Percentiles rank a stretch among this genome's conserved stretches.
Conservation (phyloP, 345 rosid species). For the Melaleuca alternifolia region DNA sequence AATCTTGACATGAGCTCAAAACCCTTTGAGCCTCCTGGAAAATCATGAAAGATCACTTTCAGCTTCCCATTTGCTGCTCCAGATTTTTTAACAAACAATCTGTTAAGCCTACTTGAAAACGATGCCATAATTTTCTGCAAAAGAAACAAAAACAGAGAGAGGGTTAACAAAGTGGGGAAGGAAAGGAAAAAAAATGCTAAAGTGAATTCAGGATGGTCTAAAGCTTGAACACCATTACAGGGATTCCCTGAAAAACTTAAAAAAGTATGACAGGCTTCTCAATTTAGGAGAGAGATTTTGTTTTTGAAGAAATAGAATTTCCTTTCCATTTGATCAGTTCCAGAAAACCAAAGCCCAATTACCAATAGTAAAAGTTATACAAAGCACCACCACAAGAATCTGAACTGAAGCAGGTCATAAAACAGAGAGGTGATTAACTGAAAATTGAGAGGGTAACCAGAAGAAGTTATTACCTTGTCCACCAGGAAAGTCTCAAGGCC, state of each 20-base stretch:
- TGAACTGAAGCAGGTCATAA: not conserved
- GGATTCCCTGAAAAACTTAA: not conserved
- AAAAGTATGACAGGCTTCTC: not conserved
- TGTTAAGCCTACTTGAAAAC: slow-evolving; percentile 25
- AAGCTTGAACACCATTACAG: not conserved
- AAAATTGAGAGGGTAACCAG: not conserved
- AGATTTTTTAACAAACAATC: slow-evolving; percentile 10
- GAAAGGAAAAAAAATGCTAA: not conserved
- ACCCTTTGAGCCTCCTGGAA: slow-evolving; percentile 43
- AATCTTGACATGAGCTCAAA: slow-evolving; percentile 49
- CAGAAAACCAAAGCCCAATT: not conserved
- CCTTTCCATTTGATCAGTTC: not conserved
- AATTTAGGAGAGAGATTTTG: not conserved
- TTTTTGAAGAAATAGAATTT: not conserved
- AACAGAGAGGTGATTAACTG: not conserved
- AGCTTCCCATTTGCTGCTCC: slow-evolving; percentile 2
- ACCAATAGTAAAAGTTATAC: not conserved
- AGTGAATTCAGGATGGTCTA: not conserved
- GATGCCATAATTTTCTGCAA: slow-evolving; percentile 25
- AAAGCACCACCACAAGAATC: not conserved
- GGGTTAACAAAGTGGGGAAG: not conserved
- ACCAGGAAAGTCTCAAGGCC: slow-evolving; percentile 41
- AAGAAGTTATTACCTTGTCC: slow-evolving; percentile 23
- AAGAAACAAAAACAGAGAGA: not conserved
- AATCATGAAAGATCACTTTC: slow-evolving; percentile 35